phyloP scores from a whole-genome alignment of 1,139 yeast species.

The Candida tetrigidarum region DNA sequence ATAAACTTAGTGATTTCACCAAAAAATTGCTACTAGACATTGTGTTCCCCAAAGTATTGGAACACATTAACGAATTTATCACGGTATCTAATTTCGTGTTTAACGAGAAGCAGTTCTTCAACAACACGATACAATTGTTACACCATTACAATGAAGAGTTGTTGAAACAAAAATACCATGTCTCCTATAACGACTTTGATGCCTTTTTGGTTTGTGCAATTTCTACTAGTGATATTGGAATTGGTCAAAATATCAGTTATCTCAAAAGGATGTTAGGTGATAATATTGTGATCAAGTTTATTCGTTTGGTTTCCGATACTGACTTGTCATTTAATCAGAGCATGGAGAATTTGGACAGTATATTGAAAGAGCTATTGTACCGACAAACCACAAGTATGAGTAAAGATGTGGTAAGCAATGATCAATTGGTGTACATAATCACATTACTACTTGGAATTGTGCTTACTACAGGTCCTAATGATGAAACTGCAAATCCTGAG shows the following conservation, averaged over 20 bases:
- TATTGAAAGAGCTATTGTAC: conserved; percentile 41
- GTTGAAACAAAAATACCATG: conserved; percentile 28
- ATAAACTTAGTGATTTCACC: conserved; percentile 28
- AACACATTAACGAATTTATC: conserved; percentile 41
- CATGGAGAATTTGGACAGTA: conserved; percentile 21
- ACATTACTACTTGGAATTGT: conserved; percentile 35
- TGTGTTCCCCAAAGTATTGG: conserved; percentile 42
- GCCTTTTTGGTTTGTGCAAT: conserved; percentile 33
- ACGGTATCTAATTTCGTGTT: conserved; percentile 38
- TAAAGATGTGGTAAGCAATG: conserved; percentile 32
- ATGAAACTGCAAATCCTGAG: conserved; percentile 25
- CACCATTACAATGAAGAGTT: conserved; percentile 27
- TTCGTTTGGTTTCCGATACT: conserved; percentile 22
- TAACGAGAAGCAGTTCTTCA: conserved; percentile 37
- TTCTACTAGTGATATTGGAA: conserved; percentile 36
- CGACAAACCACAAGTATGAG: conserved; percentile 47
- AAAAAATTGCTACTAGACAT: conserved; percentile 36
- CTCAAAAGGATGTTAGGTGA: conserved; percentile 33
- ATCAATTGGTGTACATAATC: conserved; percentile 35
- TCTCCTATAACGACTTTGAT: conserved; percentile 30
- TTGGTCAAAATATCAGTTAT: conserved; percentile 18
- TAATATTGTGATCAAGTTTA: conserved; percentile 30
- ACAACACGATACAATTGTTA: conserved; percentile 30
- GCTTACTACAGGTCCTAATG: conserved; percentile 19
- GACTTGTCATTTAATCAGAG: conserved; percentile 11